Evolutionary conservation across 2,329 filamentous ascomycete species (phyloP).

Genomic region (Sporothrix pseudoabietina): DNA sequence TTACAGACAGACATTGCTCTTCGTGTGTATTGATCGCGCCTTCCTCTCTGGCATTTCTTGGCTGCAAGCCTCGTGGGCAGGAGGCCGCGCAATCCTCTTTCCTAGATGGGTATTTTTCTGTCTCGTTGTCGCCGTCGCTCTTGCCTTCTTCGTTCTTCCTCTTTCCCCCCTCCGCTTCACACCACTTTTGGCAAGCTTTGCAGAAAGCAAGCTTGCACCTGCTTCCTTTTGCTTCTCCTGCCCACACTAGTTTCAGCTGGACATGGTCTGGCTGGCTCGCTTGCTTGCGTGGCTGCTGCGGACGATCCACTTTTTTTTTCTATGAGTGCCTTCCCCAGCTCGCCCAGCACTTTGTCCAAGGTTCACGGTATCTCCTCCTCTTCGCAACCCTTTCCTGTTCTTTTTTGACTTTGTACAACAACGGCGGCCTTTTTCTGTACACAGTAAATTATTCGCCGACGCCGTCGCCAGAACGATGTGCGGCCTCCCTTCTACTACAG

Average conservation of each 20-base stretch:
- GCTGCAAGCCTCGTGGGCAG: neutral
- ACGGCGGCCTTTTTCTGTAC: neutral
- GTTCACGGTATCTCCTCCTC: neutral
- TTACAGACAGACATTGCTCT: neutral
- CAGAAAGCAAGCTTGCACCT: neutral
- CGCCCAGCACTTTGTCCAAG: neutral
- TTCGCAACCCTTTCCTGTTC: neutral
- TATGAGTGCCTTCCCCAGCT: neutral
- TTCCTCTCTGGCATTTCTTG: neutral
- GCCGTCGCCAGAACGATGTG: neutral
- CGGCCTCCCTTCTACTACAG: neutral
- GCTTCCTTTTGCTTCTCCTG: neutral
- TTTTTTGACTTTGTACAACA: neutral
- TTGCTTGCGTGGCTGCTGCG: constrained; percentile 1
- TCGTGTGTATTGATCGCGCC: neutral
- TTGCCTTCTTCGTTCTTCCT: neutral
- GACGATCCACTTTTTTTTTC: constrained; percentile 1
- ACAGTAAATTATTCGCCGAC: neutral
- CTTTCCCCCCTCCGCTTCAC: neutral
- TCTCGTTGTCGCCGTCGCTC: neutral
- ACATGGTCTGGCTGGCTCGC: constrained; percentile 1
- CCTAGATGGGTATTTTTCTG: neutral
- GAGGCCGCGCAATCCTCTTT: constrained; percentile 22
- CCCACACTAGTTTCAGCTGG: constrained; percentile 16
- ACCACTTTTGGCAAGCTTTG: neutral